Evolutionary conservation across 257 asterid species (phyloP).

Genomic region (Plectranthus barbatus): DNA sequence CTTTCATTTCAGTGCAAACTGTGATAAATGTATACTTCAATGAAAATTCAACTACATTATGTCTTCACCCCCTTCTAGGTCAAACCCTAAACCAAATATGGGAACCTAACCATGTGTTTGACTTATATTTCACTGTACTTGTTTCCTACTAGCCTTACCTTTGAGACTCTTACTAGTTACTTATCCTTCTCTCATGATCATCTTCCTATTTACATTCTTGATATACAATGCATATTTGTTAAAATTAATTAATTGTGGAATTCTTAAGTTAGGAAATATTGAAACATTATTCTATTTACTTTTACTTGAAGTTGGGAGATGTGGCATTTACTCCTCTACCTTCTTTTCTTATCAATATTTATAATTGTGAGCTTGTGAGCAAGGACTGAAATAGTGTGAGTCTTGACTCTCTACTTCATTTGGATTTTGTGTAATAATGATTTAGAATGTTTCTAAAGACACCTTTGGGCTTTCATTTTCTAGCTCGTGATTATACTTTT

Average conservation of each 20-base stretch:
- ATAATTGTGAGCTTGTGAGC: background rate
- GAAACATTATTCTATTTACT: background rate
- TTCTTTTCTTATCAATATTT: background rate
- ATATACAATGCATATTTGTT: background rate
- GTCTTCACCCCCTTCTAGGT: background rate
- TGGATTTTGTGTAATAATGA: background rate
- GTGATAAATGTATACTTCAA: background rate
- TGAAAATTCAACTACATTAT: background rate
- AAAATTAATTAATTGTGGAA: background rate
- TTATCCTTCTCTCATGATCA: background rate
- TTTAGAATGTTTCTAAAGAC: background rate
- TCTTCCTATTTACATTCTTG: background rate
- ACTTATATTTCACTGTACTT: too few relatives aligned
- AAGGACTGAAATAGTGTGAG: background rate
- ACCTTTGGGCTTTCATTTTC: background rate
- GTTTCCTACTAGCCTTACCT: background rate
- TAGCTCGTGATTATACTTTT: background rate
- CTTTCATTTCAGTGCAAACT: background rate
- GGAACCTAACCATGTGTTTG: too few relatives aligned
- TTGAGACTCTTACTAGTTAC: background rate
- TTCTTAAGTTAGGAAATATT: too few relatives aligned
- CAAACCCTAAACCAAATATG: too few relatives aligned
- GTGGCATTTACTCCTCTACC: background rate
- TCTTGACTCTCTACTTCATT: background rate
- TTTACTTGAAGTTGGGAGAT: background rate